Percentiles rank a stretch among this genome's conserved stretches.
Conservation (phyloP, 208 protist species). For the Acanthamoeba rhysodes region DNA sequence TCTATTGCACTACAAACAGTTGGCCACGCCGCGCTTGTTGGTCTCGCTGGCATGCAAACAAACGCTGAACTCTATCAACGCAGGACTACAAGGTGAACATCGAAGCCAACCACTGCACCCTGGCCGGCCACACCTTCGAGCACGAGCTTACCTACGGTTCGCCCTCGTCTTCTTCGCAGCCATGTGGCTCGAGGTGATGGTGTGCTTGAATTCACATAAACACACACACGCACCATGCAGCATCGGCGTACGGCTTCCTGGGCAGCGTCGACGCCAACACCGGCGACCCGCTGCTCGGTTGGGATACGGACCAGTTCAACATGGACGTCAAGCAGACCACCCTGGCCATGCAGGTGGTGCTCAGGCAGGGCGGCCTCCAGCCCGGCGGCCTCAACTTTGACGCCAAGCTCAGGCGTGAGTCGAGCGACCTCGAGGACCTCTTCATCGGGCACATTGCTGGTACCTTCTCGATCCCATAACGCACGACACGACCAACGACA, state of each 20-base stretch:
- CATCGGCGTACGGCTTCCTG: conserved; percentile 67
- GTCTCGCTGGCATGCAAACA: not conserved
- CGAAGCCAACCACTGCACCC: conserved; percentile 79
- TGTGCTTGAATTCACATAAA: not conserved
- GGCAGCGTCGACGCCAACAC: conserved; percentile 78
- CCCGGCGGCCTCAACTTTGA: conserved; percentile 80
- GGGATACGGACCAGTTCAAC: conserved; percentile 72
- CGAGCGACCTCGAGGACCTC: conserved; percentile 76
- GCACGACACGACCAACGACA: too few species aligned
- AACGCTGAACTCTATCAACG: too few species aligned
- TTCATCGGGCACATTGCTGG: conserved; percentile 75
- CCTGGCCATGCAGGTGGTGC: conserved; percentile 74
- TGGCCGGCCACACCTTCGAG: conserved; percentile 78
- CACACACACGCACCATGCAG: not conserved
- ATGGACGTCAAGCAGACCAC: conserved; percentile 76
- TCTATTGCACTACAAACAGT: not conserved
- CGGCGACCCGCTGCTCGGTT: conserved; percentile 69
- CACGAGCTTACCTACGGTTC: conserved; percentile 72
- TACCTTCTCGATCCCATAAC: too few species aligned
- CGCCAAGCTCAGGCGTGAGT: conserved; percentile 75
- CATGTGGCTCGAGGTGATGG: not conserved
- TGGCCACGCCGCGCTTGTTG: not conserved
- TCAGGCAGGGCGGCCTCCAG: conserved; percentile 71
- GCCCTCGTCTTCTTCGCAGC: not conserved
- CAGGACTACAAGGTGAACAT: conserved; percentile 79